phyloP scores from a whole-genome alignment of 129 eudicot species.

The Deinandra increscens region DNA sequence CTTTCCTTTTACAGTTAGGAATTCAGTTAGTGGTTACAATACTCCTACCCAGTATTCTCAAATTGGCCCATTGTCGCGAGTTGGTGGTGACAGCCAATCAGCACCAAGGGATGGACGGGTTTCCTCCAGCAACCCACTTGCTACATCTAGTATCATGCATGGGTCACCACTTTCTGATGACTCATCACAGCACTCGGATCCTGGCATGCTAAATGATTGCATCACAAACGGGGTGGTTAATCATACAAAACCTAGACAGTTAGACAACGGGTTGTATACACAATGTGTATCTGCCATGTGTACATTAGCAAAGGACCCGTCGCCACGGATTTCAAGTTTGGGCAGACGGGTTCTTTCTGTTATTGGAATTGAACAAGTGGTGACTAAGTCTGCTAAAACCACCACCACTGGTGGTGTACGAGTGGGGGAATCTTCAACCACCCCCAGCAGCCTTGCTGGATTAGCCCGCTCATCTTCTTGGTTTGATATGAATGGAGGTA shows the following conservation, averaged over 20 bases:
- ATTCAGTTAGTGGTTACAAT: constrained; percentile 64
- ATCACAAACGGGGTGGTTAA: constrained; percentile 56
- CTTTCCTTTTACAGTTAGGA: constrained; percentile 54
- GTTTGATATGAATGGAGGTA: constrained; percentile 97
- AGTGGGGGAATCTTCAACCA: constrained; percentile 50
- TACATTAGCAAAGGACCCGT: constrained; percentile 89
- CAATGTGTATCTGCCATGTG: constrained; percentile 91
- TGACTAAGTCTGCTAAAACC: constrained; percentile 57
- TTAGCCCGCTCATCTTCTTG: constrained; percentile 90
- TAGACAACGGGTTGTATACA: constrained; percentile 77
- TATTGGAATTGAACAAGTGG: constrained; percentile 93
- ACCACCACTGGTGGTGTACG: constrained; percentile 38
- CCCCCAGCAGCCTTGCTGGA: constrained; percentile 60
- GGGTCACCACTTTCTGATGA: constrained; percentile 97
- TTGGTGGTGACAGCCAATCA: constrained; percentile 62
- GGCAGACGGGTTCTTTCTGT: constrained; percentile 79
- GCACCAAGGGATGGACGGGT: constrained; percentile 57
- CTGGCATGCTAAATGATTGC: constrained; percentile 62
- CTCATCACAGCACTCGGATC: constrained; percentile 90
- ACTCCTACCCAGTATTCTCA: constrained; percentile 78
- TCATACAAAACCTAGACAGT: constrained; percentile 58
- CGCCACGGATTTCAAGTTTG: constrained; percentile 74
- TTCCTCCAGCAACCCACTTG: constrained; percentile 85
- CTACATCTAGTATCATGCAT: constrained; percentile 79
- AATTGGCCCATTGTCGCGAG: constrained; percentile 66